Conservation (phyloP, 2,329 filamentous ascomycete species). For the Cyclaneusma minus region DNA sequence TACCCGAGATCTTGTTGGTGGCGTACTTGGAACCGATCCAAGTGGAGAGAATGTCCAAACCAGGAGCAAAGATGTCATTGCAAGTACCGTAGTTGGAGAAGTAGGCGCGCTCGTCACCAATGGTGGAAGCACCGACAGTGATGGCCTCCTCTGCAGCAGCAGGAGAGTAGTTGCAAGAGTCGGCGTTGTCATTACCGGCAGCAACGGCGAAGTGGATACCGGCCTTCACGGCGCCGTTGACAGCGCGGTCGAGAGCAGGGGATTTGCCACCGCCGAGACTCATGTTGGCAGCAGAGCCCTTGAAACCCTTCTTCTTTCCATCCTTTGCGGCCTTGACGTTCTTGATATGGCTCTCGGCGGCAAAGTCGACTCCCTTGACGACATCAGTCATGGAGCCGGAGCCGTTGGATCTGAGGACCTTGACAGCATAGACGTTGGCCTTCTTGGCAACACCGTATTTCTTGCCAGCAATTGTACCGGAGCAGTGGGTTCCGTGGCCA, state of each 20-base stretch:
- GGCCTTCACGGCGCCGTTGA: constrained; percentile 82
- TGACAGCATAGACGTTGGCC: constrained; percentile 90
- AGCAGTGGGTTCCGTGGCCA: constrained; percentile 98
- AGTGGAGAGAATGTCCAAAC: constrained; percentile 91
- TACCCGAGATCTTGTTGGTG: constrained; percentile 97
- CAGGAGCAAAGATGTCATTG: constrained; percentile 97
- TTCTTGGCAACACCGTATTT: constrained; percentile 99
- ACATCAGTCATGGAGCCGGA: constrained; percentile 98
- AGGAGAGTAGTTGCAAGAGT: constrained; percentile 98
- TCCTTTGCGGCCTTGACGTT: constrained; percentile 66
- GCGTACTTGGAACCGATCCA: constrained; percentile 96
- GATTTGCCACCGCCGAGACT: constrained; percentile 97
- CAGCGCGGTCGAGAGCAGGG: constrained; percentile 72
- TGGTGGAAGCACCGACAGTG: constrained; percentile 88
- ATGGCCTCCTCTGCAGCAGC: constrained; percentile 83
- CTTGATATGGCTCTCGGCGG: constrained; percentile 63
- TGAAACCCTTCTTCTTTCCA: constrained; percentile 89
- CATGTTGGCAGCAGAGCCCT: constrained; percentile 99
- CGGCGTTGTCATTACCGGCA: constrained; percentile 95
- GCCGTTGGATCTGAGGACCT: constrained; percentile 94
- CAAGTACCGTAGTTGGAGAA: constrained; percentile 99
- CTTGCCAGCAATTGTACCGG: constrained; percentile 91
- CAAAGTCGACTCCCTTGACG: constrained; percentile 94
- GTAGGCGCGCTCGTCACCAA: constrained; percentile 92
- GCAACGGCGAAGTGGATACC: constrained; percentile 97